Evolutionary conservation across 176 grass and related monocot species (phyloP).

Genomic region (Elymus sibiricus): DNA sequence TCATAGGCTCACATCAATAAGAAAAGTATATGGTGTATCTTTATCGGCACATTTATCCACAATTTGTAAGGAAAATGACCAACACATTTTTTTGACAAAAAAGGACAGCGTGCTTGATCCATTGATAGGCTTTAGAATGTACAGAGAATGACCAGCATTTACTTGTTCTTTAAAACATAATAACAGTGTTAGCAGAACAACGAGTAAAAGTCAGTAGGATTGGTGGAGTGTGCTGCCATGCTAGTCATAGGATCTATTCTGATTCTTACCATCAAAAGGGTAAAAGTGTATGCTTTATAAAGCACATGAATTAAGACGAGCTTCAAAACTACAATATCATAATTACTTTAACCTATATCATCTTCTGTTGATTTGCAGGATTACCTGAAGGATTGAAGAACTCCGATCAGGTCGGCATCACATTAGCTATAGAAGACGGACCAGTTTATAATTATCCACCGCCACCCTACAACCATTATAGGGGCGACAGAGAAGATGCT

Average conservation of each 20-base stretch:
- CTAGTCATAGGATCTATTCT: neutral
- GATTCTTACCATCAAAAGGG: neutral
- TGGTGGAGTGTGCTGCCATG: neutral
- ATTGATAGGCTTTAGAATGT: neutral
- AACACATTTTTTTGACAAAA: neutral
- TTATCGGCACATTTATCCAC: neutral
- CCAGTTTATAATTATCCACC: constrained; percentile 64
- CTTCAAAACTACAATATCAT: neutral
- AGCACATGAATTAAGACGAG: neutral
- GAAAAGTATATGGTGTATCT: neutral
- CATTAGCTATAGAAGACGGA: constrained; percentile 90
- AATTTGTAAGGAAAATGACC: constrained; percentile 4
- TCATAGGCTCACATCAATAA: neutral
- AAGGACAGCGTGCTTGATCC: neutral
- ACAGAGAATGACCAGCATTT: neutral
- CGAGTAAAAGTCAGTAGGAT: neutral
- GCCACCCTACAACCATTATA: constrained; percentile 13
- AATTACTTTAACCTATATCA: neutral
- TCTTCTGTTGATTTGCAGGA: constrained; percentile 37
- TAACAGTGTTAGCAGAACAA: neutral
- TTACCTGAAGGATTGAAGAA: constrained; percentile 46
- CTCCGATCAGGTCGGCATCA: constrained; percentile 60
- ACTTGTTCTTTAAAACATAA: neutral
- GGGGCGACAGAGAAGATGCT: constrained; percentile 8
- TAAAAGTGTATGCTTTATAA: neutral